These are phyloP conservation scores for Agaricales sp. DNA, from an alignment of 1,284 basidiomycete genomes.

Conservation along the genomic window DNA sequence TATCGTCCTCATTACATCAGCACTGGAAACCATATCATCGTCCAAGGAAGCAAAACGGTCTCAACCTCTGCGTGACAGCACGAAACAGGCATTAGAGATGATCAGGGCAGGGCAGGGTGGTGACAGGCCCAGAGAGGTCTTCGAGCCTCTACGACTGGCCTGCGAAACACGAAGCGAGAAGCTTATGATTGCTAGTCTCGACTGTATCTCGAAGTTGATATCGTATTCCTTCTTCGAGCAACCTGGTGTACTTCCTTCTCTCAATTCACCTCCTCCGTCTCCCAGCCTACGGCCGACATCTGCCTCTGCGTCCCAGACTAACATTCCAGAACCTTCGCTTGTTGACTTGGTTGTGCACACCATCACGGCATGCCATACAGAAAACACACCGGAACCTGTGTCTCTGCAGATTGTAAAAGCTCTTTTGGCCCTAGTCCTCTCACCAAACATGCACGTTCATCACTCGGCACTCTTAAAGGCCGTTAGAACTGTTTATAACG, in stretches of 20 bases:
- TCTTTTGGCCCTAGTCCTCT: conserved; percentile 79
- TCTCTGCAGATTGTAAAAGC: conserved; percentile 95
- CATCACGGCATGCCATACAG: conserved; percentile 86
- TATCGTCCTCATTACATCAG: conserved; percentile 73
- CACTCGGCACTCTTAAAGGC: conserved; percentile 92
- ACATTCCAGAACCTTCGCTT: conserved; percentile 53
- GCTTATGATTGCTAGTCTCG: conserved; percentile 88
- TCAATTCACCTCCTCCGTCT: conserved; percentile 62
- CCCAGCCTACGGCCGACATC: conserved; percentile 41
- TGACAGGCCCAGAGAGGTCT: conserved; percentile 74
- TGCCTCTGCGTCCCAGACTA: conserved; percentile 36
- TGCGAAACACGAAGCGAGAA: conserved; percentile 91
- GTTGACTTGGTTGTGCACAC: conserved; percentile 90
- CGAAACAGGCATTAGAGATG: conserved; percentile 76
- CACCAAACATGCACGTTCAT: conserved; percentile 79
- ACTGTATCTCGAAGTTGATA: conserved; percentile 93
- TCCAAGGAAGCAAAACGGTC: conserved; percentile 89
- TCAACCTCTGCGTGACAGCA: conserved; percentile 70
- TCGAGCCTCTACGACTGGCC: conserved; percentile 86
- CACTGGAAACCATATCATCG: conserved; percentile 78
- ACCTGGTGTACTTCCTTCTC: conserved; percentile 30
- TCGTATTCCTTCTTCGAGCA: conserved; percentile 93
- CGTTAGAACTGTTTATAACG: conserved; percentile 93
- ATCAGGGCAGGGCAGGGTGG: conserved; percentile 64
- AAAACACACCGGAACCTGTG: conserved; percentile 80